Evolutionary conservation across 1,284 basidiomycete genomes (phyloP).

Genomic region (Garcileccinum viscosum): DNA sequence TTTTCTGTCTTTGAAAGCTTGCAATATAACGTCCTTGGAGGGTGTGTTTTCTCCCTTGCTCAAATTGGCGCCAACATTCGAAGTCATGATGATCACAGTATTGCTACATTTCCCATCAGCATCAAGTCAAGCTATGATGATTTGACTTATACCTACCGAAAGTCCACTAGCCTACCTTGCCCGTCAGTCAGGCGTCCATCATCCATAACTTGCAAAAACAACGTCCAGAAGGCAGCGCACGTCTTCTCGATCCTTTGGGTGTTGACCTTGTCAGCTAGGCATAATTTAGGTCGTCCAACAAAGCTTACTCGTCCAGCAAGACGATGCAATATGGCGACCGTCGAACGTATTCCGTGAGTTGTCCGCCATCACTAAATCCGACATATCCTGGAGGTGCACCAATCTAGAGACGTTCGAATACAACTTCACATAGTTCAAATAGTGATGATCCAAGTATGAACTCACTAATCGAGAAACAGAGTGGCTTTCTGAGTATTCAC

Average conservation of each 20-base stretch:
- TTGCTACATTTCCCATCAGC: conserved; percentile 4
- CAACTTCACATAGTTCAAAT: background rate
- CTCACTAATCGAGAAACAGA: conserved; percentile 17
- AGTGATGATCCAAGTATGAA: background rate
- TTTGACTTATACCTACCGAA: conserved; percentile 8
- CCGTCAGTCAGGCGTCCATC: conserved; percentile 19
- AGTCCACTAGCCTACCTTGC: conserved; percentile 17
- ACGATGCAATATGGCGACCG: conserved; percentile 18
- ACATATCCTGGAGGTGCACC: conserved; percentile 20
- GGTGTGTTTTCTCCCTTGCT: background rate
- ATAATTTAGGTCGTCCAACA: background rate
- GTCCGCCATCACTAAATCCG: conserved; percentile 16
- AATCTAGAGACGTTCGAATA: conserved; percentile 6
- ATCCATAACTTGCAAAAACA: conserved; percentile 22
- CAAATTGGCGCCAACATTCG: conserved; percentile 10
- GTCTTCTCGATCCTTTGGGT: conserved; percentile 15
- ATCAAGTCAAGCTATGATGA: background rate
- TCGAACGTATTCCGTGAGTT: conserved; percentile 21
- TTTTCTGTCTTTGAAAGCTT: background rate
- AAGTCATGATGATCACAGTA: conserved; percentile 19
- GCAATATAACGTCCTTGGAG: background rate
- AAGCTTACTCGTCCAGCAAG: conserved; percentile 15
- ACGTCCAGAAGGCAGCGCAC: conserved; percentile 14
- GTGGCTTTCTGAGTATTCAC: conserved; percentile 16
- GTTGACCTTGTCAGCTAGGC: background rate